Base-by-base conservation (phyloP, 2,329 filamentous ascomycete genomes). In the Aspergillus luchuensis region DNA sequence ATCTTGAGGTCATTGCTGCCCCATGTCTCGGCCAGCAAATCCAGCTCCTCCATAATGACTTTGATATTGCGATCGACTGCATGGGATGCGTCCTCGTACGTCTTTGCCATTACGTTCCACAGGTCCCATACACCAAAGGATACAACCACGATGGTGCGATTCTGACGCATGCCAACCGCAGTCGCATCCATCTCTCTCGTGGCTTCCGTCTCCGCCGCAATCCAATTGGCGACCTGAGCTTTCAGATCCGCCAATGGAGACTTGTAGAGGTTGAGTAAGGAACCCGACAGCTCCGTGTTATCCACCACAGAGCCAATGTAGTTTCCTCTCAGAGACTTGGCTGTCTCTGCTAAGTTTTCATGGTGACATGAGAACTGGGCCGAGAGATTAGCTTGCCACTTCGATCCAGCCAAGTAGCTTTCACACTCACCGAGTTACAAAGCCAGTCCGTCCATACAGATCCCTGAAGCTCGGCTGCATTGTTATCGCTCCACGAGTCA, bases 51-150 rank as follows among this genome's bases (percentile, higher is more conserved):
- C 64, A 77, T 74, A 13, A 79, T 63, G 51, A 68, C 70, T 38
- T 69, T 63, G 50, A 78, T 65, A 38, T 70, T 76, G 23, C 71
- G 70, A 15, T 69, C 66, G 39, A 74, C 61, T 1, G 72, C 71
- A 19, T 61, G 47, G 13, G 63, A 63, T 2, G 72, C 73, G 10
- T 60, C 57, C 10, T 69, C 64, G 58, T 72, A 65, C 52, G 70
- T 66, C 61, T 67, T 67, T 28, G 61, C 66, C 30, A 74, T 60
- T 56, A 75, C 59, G 38, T 72, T 72, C 76, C 74, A 78, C 50
- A 79, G 50, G 58, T 79, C 76, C 75, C 74, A 77, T 10, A 77
- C 58, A 5, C 75, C 74, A 63, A 78, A 78, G 15, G 74, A 75
- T 4, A 78, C 65, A 8, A 71, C 67, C 56, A 77, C 72, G 38